A percentile compares a stretch with the other conserved stretches of the same genome.
Evolutionary conservation across 805 yeast species (phyloP).

Genomic region (Millerozyma miso): DNA sequence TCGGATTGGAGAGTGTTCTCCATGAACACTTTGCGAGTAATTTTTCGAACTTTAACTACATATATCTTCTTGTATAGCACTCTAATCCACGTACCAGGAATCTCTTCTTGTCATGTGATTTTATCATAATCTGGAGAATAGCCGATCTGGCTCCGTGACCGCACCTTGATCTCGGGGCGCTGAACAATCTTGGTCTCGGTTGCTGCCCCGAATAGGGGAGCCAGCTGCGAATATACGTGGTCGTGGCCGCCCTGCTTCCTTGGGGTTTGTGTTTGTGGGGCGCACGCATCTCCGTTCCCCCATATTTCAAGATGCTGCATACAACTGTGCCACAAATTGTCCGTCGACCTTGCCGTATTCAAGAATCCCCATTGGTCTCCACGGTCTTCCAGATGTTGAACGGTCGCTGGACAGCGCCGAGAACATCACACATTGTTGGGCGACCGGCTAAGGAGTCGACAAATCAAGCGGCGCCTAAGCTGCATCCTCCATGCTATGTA

Average conservation of each 20-base stretch:
- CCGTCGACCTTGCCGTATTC: background rate
- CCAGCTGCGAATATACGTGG: no score
- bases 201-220: no score
- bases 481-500: no score
- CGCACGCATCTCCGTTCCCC: background rate
- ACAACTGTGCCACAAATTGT: background rate
- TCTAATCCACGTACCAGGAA: background rate
- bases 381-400: background rate
- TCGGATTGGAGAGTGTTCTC: slow-evolving; percentile 1
- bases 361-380: background rate
- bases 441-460: background rate
- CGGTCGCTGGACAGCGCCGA: background rate
- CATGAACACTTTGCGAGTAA: slow-evolving; percentile 1
- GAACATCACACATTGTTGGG: background rate
- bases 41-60: slow-evolving; percentile 1
- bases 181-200: no score
- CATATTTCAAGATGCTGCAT: background rate
- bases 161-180: no score
- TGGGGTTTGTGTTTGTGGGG: background rate
- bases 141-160: no score
- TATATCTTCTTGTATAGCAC: background rate
- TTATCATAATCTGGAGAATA: no score
- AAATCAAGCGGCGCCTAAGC: background rate
- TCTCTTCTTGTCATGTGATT: background rate
- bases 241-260: no score